phyloP scores from a whole-genome alignment of 1,284 basidiomycete species.

The Cryptococcus maquisensis region DNA sequence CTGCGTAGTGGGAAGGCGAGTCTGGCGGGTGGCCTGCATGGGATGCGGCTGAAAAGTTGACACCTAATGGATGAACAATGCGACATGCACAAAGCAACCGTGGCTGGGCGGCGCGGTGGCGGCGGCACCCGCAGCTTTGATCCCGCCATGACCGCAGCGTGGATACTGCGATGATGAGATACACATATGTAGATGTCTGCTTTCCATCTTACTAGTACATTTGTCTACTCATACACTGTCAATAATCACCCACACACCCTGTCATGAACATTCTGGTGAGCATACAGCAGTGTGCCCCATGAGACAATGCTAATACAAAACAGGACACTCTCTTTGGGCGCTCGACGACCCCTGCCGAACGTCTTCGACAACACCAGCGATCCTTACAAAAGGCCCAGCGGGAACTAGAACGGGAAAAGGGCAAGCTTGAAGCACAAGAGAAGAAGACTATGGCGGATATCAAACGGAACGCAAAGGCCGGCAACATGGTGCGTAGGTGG shows the following conservation, averaged over 20 bases:
- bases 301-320: background rate
- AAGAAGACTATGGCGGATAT: conserved; percentile 92
- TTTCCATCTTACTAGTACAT: background rate
- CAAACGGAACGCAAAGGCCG: conserved; percentile 91
- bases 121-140: background rate
- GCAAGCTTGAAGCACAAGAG: conserved; percentile 91
- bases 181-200: background rate
- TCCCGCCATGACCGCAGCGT: background rate
- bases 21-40: no score
- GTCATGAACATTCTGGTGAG: conserved; percentile 42
- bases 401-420: conserved; percentile 90
- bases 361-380: conserved; percentile 91
- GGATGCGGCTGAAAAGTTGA: no score
- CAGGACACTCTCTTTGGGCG: conserved; percentile 93
- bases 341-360: conserved; percentile 89
- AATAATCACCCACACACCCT: background rate
- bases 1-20: background rate
- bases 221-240: background rate
- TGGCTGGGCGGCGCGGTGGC: background rate
- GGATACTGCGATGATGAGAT: background rate
- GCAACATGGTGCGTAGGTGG: conserved; percentile 72
- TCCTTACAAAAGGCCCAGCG: conserved; percentile 93
- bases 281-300: background rate
- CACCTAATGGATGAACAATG: background rate
- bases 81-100: background rate